A percentile compares a stretch with the other conserved stretches of the same genome.
Evolutionary conservation across 768 basidiomycete species (phyloP).

Genomic region (Cyclocybe cylindracea): DNA sequence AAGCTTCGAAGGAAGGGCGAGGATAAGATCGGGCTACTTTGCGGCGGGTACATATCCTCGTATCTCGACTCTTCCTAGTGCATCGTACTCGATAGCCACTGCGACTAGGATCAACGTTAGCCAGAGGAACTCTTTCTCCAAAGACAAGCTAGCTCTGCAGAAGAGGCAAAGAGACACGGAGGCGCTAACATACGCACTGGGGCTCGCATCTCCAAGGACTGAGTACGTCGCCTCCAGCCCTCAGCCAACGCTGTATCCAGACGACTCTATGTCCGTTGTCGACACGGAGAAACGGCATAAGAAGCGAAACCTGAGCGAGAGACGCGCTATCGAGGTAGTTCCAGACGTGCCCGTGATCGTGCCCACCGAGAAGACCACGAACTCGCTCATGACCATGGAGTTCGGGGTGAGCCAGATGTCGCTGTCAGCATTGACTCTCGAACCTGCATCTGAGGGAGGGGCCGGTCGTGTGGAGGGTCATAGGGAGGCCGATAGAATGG

Average conservation of each 20-base stretch:
- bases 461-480: constrained; percentile 2
- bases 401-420: constrained; percentile 42
- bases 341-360: constrained; percentile 21
- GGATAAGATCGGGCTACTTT: constrained; percentile 71
- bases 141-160: constrained; percentile 27
- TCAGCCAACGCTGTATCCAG: constrained; percentile 67
- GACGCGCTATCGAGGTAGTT: constrained; percentile 10
- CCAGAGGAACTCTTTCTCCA: constrained; percentile 22
- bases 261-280: constrained; percentile 61
- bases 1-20: constrained; percentile 54
- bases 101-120: constrained; percentile 32
- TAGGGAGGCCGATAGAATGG: background rate
- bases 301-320: constrained; percentile 10
- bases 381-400: constrained; percentile 57
- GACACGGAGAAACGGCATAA: constrained; percentile 17
- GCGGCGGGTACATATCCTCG: constrained; percentile 56
- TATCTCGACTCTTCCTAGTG: constrained; percentile 43
- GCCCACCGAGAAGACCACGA: constrained; percentile 9
- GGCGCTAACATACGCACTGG: constrained; percentile 37
- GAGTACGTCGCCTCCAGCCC: constrained; percentile 45
- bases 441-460: constrained; percentile 4
- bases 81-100: constrained; percentile 35
- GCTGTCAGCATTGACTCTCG: constrained; percentile 22
- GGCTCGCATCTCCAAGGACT: constrained; percentile 37
- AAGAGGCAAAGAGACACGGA: constrained; percentile 42